Conservation (phyloP, 257 asterid genomes). For the Solanum medicagineum region DNA sequence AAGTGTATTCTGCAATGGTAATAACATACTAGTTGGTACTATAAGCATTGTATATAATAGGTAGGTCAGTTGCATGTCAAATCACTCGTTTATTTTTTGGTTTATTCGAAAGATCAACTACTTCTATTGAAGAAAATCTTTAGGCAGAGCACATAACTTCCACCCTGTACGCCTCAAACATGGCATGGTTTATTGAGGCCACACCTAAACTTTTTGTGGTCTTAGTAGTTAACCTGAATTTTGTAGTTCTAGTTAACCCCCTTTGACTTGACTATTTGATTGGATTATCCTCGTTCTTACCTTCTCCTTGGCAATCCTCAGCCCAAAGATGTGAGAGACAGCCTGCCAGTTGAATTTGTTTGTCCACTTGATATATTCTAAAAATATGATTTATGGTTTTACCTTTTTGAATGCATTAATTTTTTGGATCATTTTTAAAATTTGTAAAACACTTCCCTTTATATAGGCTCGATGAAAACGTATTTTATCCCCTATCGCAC, state of each 20-base stretch:
- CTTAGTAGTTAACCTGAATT: not conserved
- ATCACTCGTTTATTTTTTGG: not conserved
- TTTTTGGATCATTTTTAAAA: not conserved
- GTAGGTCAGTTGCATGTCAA: not conserved
- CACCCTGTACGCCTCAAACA: too few species aligned
- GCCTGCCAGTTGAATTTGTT: not conserved
- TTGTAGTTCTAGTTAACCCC: not conserved
- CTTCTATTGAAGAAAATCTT: not conserved
- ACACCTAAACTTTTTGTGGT: not conserved
- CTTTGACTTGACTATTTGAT: not conserved
- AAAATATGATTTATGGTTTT: not conserved
- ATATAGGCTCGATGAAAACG: not conserved
- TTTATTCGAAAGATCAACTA: not conserved
- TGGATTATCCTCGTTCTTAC: not conserved
- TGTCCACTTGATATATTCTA: not conserved
- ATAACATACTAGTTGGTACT: not conserved
- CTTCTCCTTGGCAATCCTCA: not conserved
- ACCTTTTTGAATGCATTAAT: not conserved
- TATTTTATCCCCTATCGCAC: too few species aligned
- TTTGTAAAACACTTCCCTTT: not conserved
- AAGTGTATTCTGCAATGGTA: not conserved
- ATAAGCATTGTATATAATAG: not conserved
- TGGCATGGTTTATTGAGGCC: not conserved
- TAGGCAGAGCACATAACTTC: not conserved
- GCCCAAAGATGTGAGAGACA: not conserved